Evolutionary conservation across 2,329 filamentous ascomycete genomes (phyloP), one percentile per base, ranked within the genome.

Genomic region (Fusarium robinianum): DNA sequence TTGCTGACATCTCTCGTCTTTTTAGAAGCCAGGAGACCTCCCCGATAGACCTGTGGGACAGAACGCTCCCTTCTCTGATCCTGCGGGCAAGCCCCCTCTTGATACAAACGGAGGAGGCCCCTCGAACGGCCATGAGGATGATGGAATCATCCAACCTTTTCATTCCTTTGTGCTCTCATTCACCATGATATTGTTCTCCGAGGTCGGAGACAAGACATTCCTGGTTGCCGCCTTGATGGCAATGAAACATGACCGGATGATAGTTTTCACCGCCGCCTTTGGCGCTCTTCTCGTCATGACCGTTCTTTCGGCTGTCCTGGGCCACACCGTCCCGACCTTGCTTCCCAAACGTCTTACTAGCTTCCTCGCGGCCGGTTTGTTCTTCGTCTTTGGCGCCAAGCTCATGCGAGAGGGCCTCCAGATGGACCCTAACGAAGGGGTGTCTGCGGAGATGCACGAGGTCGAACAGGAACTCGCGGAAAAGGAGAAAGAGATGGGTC

Each of bases 181-280:
- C 48, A 92, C 91, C 45, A 99, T 97, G 94, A 99, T 99, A 61
- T 75, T 97, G 51, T 87, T 97, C 60, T 96, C 92, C 32, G 94
- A 99, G 68, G 84, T 99, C 61, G 94, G 94, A 53, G 94, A 99
- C 80, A 99, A 99, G 74, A 99, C 94, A 0, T 99, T 99, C 75
- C 79, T 99, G 29, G 90, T 99, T 15, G 94, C 94, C 6, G 92
- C 91, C 6, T 81, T 99, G 12, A 99, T 99, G 94, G 94, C 94
- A 9, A 99, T 99, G 94, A 94, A 96, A 67, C 92, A 99, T 63
- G 87, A 94, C 51, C 86, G 94, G 38, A 75, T 96, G 53, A 80
- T 97, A 9, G 94, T 99, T 50, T 99, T 99, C 72, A 88, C 89
- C 2, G 90, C 94, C 6, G 94, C 94, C n/a, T 92, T 96, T 61